Conservation (phyloP, 2,329 filamentous ascomycete genomes). For the Claviceps purpurea region DNA sequence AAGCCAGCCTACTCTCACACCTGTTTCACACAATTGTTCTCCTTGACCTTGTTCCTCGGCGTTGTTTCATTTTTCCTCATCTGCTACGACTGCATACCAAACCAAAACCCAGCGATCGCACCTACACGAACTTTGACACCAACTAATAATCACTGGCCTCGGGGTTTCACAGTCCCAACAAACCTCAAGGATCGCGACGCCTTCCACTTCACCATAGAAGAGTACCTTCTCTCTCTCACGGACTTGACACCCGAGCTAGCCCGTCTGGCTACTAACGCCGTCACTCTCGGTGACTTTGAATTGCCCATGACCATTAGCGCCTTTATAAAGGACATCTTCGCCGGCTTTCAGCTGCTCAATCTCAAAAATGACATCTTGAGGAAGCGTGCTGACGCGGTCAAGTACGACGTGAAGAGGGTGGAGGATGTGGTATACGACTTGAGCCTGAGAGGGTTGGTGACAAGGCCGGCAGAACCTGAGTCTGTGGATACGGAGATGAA, state of each 20-base stretch:
- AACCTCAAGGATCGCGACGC: slow-evolving; percentile 81
- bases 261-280: slow-evolving; percentile 84
- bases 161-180: slow-evolving; percentile 52
- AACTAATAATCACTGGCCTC: neutral
- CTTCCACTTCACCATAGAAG: slow-evolving; percentile 94
- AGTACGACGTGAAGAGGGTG: slow-evolving; percentile 95
- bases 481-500: slow-evolving; percentile 25
- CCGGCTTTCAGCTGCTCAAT: slow-evolving; percentile 93
- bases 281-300: slow-evolving; percentile 73
- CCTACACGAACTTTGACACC: neutral
- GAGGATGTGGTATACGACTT: slow-evolving; percentile 97
- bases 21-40: no score
- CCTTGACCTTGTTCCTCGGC: no score
- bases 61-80: no score
- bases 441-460: slow-evolving; percentile 69
- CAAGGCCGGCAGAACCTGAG: slow-evolving; percentile 23
- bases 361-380: slow-evolving; percentile 89
- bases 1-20: no score
- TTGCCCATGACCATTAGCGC: slow-evolving; percentile 77
- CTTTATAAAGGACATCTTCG: slow-evolving; percentile 91
- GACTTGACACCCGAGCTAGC: slow-evolving; percentile 80
- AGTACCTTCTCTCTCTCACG: slow-evolving; percentile 84
- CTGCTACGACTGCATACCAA: no score
- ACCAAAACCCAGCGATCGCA: no score
- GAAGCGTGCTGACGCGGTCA: slow-evolving; percentile 81